phyloP scores from a whole-genome alignment of 2,329 filamentous ascomycete species.

The Hypoxylon sp. region DNA sequence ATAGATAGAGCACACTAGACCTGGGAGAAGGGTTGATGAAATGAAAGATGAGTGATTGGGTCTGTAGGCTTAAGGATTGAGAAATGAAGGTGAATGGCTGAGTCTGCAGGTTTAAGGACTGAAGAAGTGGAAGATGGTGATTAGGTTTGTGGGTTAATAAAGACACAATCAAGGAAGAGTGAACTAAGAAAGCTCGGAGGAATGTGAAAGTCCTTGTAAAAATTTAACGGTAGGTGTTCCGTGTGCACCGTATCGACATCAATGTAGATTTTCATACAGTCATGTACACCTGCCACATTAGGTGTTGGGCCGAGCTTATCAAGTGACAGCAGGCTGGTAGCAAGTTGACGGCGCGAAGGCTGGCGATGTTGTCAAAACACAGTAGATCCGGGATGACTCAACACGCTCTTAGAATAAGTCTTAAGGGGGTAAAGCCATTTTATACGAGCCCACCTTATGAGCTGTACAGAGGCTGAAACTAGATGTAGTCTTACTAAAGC shows the following conservation, averaged over 20 bases:
- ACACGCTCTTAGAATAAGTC: background rate
- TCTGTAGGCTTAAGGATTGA: background rate
- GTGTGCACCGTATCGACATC: background rate
- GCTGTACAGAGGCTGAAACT: background rate
- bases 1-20: background rate
- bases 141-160: background rate
- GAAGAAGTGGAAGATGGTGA: background rate
- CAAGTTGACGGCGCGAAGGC: background rate
- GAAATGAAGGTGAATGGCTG: background rate
- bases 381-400: background rate
- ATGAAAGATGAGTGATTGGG: background rate
- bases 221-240: background rate
- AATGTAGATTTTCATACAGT: background rate
- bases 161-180: background rate
- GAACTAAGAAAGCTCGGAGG: background rate
- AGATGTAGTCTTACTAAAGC: conserved; percentile 8
- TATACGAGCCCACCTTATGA: background rate
- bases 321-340: background rate
- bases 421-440: background rate
- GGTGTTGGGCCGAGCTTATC: background rate
- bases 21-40: background rate
- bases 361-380: background rate
- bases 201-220: no score
- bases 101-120: background rate
- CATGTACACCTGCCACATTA: background rate